phyloP scores from a whole-genome alignment of 192 early-diverging fungal genomes.

The Coemansia interrupta region DNA sequence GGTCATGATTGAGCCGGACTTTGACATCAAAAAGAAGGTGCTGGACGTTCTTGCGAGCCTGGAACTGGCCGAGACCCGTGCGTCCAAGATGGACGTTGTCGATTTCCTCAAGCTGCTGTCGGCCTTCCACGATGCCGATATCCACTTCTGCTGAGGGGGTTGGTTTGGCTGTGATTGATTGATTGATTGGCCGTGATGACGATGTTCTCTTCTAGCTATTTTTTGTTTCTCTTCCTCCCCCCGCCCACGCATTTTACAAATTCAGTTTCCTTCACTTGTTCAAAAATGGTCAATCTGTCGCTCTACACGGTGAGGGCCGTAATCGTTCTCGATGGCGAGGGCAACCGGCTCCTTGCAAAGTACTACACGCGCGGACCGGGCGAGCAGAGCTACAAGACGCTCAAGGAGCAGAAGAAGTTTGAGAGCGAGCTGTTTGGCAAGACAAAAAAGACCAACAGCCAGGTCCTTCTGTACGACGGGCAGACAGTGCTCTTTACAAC shows the following conservation, averaged over 20 bases:
- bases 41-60: constrained; percentile 66
- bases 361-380: constrained; percentile 66
- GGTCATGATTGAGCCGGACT: constrained; percentile 72
- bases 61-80: constrained; percentile 70
- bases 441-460: constrained; percentile 74
- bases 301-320: constrained; percentile 86
- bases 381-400: constrained; percentile 30
- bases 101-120: constrained; percentile 88
- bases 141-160: constrained; percentile 89
- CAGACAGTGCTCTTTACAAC: constrained; percentile 85
- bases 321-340: constrained; percentile 86
- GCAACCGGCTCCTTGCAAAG: constrained; percentile 88
- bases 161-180: too few relatives aligned
- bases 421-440: constrained; percentile 91
- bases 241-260: not conserved
- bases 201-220: not conserved
- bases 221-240: constrained; percentile 1
- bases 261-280: constrained; percentile 1
- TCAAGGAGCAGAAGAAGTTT: constrained; percentile 86
- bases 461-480: constrained; percentile 92
- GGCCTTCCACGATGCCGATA: constrained; percentile 85
- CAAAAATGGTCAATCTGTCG: constrained; percentile 70
- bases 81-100: constrained; percentile 89
- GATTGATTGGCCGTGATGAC: too few relatives aligned
- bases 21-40: constrained; percentile 83